Evolutionary conservation across 768 basidiomycete species (phyloP).

Genomic region (Exsudoporus frostii): DNA sequence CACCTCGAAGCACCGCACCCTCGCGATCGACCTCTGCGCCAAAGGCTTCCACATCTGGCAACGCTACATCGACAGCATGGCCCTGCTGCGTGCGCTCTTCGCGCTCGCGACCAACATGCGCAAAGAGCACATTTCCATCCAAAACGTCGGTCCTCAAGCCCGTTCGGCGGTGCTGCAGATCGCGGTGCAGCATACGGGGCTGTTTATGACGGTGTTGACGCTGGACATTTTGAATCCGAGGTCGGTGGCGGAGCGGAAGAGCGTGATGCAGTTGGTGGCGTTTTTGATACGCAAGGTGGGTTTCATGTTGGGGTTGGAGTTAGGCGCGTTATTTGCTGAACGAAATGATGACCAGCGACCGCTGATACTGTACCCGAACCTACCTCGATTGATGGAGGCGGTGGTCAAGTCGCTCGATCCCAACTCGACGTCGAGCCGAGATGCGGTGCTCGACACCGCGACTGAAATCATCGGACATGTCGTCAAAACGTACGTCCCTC

Average conservation of each 20-base stretch:
- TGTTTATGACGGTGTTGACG: constrained; percentile 93
- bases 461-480: constrained; percentile 94
- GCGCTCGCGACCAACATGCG: constrained; percentile 67
- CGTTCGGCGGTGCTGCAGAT: constrained; percentile 82
- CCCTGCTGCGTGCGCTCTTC: constrained; percentile 82
- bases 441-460: constrained; percentile 85
- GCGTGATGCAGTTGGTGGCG: constrained; percentile 89
- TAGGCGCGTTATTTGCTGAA: neutral
- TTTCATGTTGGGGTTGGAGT: too few relatives aligned
- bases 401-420: constrained; percentile 97
- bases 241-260: constrained; percentile 73
- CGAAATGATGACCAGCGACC: constrained; percentile 55
- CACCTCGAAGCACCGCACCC: constrained; percentile 56
- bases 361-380: constrained; percentile 74
- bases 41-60: constrained; percentile 95
- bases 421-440: constrained; percentile 68
- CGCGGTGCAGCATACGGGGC: constrained; percentile 73
- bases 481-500: constrained; percentile 73
- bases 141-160: constrained; percentile 75
- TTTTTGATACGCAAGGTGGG: constrained; percentile 87
- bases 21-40: constrained; percentile 87
- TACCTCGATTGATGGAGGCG: constrained; percentile 87
- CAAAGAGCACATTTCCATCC: constrained; percentile 65
- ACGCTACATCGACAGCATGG: constrained; percentile 87
- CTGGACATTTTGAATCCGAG: constrained; percentile 83